Percentiles rank a stretch among this genome's conserved stretches.
phyloP scores from a whole-genome alignment of 2,329 filamentous ascomycete species.

The Coniella vitis region DNA sequence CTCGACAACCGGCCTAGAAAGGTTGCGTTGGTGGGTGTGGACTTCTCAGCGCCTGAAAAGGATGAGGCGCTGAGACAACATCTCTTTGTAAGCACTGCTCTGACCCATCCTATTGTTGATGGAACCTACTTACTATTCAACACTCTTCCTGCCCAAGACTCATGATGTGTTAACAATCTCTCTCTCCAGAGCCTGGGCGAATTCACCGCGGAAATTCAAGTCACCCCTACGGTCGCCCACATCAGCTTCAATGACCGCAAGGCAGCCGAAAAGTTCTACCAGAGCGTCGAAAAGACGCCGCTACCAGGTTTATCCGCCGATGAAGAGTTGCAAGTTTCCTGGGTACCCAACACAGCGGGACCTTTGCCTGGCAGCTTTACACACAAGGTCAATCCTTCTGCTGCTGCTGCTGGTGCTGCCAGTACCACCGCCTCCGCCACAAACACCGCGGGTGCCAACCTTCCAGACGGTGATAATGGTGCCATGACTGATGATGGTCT shows the following conservation, averaged over 20 bases:
- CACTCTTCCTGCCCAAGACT: not conserved
- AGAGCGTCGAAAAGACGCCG: constrained; percentile 46
- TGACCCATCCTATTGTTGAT: no score
- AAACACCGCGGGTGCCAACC: not conserved
- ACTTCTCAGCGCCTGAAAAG: constrained; percentile 52
- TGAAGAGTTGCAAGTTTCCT: constrained; percentile 59
- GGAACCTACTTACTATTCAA: no score
- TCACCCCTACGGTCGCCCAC: constrained; percentile 38
- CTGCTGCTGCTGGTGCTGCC: constrained; percentile 13
- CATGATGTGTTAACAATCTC: constrained; percentile 22
- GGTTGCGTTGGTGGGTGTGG: constrained; percentile 56
- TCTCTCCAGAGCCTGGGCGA: constrained; percentile 48
- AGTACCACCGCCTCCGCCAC: not conserved
- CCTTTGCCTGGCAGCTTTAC: constrained; percentile 19
- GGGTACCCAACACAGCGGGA: constrained; percentile 39
- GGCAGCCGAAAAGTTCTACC: constrained; percentile 65
- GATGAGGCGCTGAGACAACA: constrained; percentile 67
- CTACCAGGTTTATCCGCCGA: constrained; percentile 57
- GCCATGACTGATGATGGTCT: constrained; percentile 16
- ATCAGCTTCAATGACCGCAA: constrained; percentile 61
- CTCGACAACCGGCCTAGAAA: constrained; percentile 71
- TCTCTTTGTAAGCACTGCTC: constrained; percentile 51
- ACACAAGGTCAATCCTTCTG: constrained; percentile 10
- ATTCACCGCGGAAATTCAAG: constrained; percentile 48
- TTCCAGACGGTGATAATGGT: not conserved